Percentiles rank a stretch among this genome's conserved stretches.
These are phyloP conservation scores for Chytriomyces hyalinus DNA, from an alignment of 192 early-diverging fungal genomes.

Conservation along the genomic window DNA sequence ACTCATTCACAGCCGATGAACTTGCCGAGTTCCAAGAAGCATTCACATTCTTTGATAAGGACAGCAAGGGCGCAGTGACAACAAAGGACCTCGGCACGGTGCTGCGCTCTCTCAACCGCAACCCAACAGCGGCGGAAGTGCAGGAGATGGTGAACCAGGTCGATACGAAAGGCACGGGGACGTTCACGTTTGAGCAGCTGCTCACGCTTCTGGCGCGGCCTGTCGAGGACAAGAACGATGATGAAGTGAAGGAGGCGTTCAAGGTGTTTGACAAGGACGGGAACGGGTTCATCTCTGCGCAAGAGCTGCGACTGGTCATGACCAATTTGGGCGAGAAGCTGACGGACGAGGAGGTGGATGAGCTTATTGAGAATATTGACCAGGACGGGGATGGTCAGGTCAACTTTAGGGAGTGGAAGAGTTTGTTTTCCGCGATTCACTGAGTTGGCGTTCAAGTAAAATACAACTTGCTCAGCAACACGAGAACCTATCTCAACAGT, in stretches of 20 bases:
- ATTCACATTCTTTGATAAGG: conserved; percentile 92
- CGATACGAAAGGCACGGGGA: conserved; percentile 94
- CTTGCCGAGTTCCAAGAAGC: conserved; percentile 89
- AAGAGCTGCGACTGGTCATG: conserved; percentile 92
- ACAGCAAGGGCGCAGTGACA: conserved; percentile 95
- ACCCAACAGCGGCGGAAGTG: conserved; percentile 92
- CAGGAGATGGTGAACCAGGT: conserved; percentile 97
- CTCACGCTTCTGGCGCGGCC: conserved; percentile 93
- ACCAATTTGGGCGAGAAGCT: conserved; percentile 90
- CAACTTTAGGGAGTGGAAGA: conserved; percentile 78
- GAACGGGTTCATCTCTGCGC: conserved; percentile 89
- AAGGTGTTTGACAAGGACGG: conserved; percentile 98
- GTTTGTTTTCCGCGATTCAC: too few relatives aligned
- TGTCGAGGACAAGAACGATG: conserved; percentile 87
- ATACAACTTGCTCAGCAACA: too few relatives aligned
- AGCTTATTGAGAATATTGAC: conserved; percentile 66
- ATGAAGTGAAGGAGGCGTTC: conserved; percentile 96
- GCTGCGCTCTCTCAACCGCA: conserved; percentile 92
- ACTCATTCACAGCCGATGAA: conserved; percentile 79
- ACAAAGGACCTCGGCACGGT: conserved; percentile 94
- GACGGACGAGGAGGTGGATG: conserved; percentile 78
- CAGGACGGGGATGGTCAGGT: conserved; percentile 86
- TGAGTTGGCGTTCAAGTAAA: too few relatives aligned
- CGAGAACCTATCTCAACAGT: too few relatives aligned
- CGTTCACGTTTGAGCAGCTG: conserved; percentile 93